Evolutionary conservation across 2,329 filamentous ascomycete species (phyloP).

Genomic region (Sporothrix curviconia): DNA sequence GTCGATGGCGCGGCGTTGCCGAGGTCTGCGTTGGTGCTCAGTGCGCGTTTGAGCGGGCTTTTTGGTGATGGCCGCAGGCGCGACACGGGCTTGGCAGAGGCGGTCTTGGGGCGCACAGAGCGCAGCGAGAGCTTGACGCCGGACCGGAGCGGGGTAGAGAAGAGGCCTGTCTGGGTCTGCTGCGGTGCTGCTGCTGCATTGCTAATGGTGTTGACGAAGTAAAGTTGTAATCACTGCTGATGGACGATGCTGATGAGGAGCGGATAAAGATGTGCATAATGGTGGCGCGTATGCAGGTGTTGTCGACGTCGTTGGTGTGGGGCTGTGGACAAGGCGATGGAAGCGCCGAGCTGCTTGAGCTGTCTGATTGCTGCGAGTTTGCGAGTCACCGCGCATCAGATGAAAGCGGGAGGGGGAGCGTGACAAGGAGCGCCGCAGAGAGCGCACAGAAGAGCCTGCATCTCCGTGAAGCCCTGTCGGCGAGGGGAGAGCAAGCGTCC

Average conservation of each 20-base stretch:
- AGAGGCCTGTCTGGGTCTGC: constrained; percentile 32
- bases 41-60: constrained; percentile 72
- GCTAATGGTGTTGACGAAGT: constrained; percentile 10
- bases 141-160: constrained; percentile 59
- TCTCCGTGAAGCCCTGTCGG: constrained; percentile 77
- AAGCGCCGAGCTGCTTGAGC: constrained; percentile 51
- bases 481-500: constrained; percentile 79
- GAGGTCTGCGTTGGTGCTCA: constrained; percentile 63
- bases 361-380: constrained; percentile 43
- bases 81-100: constrained; percentile 46
- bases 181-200: constrained; percentile 15
- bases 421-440: constrained; percentile 79
- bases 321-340: constrained; percentile 41
- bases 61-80: constrained; percentile 66
- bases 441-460: constrained; percentile 70
- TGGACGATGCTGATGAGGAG: constrained; percentile 13
- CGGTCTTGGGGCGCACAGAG: constrained; percentile 54
- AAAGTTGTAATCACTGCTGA: constrained; percentile 8
- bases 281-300: constrained; percentile 16
- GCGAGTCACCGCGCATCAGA: constrained; percentile 46
- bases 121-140: constrained; percentile 61
- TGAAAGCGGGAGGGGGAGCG: constrained; percentile 89
- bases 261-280: constrained; percentile 7
- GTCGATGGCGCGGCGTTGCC: constrained; percentile 58
- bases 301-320: constrained; percentile 18